These are phyloP conservation scores for Globomyces pollinis-pini DNA, from an alignment of 192 early-diverging fungal species.

Conservation along the genomic window DNA sequence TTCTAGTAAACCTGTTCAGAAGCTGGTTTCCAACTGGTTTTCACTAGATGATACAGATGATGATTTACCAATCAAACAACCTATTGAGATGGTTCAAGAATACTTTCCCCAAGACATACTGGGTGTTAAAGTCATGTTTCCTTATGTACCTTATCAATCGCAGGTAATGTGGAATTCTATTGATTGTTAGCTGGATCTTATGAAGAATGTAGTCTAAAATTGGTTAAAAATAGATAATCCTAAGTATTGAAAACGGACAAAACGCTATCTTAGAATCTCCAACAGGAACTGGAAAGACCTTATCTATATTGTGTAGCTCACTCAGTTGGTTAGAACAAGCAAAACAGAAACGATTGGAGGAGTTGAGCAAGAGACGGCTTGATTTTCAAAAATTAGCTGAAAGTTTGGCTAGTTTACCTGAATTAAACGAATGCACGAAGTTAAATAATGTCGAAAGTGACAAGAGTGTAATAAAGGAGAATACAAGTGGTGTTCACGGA, in stretches of 20 bases:
- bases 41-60: too few relatives aligned
- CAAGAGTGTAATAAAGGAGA: background rate
- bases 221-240: background rate
- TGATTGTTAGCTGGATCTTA: background rate
- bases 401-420: too few relatives aligned
- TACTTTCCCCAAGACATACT: background rate
- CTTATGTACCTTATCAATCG: background rate
- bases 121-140: background rate
- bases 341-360: conserved; percentile 6
- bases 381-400: background rate
- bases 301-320: conserved; percentile 5
- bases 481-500: background rate
- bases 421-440: too few relatives aligned
- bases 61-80: too few relatives aligned
- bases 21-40: too few relatives aligned
- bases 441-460: too few relatives aligned
- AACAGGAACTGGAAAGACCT: conserved; percentile 32
- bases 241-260: background rate
- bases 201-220: background rate
- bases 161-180: too few relatives aligned
- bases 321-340: conserved; percentile 16
- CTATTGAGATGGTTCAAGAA: too few relatives aligned
- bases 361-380: background rate
- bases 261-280: conserved; percentile 12
- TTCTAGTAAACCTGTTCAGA: too few relatives aligned